A percentile compares a stretch with the other conserved stretches of the same genome.
Conservation (phyloP, 805 yeast species). For the Metschnikowia bowlesiae region DNA sequence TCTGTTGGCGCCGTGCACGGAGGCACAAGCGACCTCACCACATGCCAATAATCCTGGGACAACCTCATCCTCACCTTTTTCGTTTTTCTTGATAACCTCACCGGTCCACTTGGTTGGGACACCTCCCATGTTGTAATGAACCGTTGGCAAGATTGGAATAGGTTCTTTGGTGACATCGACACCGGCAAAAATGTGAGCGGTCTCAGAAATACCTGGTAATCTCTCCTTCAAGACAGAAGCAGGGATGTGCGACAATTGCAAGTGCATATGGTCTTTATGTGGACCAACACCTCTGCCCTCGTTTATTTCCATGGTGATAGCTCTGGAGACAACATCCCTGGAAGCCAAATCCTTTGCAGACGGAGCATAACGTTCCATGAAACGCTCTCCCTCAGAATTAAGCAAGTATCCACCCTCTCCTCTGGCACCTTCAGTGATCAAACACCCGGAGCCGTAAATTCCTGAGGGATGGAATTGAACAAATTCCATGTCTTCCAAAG, state of each 20-base stretch:
- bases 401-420: conserved; percentile 99
- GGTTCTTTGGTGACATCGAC: conserved; percentile 99
- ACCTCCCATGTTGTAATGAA: conserved; percentile 99
- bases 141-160: conserved; percentile 96
- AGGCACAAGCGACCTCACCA: conserved; percentile 99
- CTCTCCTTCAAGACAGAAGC: conserved; percentile 88
- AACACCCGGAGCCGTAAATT: conserved; percentile 97
- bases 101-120: conserved; percentile 97
- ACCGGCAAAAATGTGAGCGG: conserved; percentile 98
- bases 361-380: conserved; percentile 99
- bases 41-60: conserved; percentile 94
- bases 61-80: conserved; percentile 80
- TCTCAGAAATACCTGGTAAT: conserved; percentile 98
- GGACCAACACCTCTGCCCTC: conserved; percentile 99
- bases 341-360: conserved; percentile 97
- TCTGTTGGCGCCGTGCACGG: conserved; percentile 99
- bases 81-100: conserved; percentile 82
- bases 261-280: conserved; percentile 87
- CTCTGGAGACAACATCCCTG: conserved; percentile 97
- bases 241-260: conserved; percentile 93
- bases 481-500: conserved; percentile 94
- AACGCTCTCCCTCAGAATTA: conserved; percentile 97
- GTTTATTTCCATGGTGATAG: conserved; percentile 97
- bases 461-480: conserved; percentile 99
- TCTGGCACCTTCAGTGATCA: conserved; percentile 99